These are phyloP conservation scores for Lupinus albus DNA, from an alignment of 306 rosid genomes.

Conservation along the genomic window DNA sequence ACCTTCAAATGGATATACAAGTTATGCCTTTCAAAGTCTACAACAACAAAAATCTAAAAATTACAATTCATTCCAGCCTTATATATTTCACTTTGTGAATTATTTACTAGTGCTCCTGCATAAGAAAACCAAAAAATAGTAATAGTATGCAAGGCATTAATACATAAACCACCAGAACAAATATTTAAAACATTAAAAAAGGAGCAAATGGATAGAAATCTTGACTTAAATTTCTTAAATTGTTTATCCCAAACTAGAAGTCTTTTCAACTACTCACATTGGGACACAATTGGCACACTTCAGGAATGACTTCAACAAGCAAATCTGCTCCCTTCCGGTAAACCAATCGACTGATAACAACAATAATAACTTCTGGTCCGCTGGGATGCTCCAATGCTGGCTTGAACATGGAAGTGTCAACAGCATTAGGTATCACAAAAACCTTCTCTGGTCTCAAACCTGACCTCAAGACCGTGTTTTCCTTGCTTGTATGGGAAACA, in stretches of 20 bases:
- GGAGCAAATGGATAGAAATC: background rate
- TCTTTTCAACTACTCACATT: conserved; percentile 55
- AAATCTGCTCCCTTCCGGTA: conserved; percentile 83
- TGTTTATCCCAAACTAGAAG: background rate
- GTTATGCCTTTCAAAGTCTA: conserved; percentile 32
- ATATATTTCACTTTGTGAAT: background rate
- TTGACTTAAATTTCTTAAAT: conserved; percentile 8
- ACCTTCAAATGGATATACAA: conserved; percentile 57
- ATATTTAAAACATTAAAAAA: background rate
- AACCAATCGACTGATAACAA: conserved; percentile 82
- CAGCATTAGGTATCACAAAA: conserved; percentile 85
- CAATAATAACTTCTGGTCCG: conserved; percentile 58
- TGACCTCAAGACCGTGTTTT: conserved; percentile 81
- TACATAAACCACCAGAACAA: background rate
- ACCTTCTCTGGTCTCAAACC: conserved; percentile 85
- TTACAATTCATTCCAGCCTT: background rate
- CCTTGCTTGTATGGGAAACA: conserved; percentile 89
- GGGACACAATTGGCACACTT: conserved; percentile 64
- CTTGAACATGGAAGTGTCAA: conserved; percentile 87
- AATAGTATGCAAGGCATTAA: background rate
- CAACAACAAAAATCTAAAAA: conserved; percentile 20
- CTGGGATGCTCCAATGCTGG: conserved; percentile 63
- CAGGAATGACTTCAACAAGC: conserved; percentile 88
- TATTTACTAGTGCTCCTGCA: conserved; percentile 3
- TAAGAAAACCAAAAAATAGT: conserved; percentile 19